Conservation (phyloP, 371 early-diverging fungal species). For the Mortierella sp. region DNA sequence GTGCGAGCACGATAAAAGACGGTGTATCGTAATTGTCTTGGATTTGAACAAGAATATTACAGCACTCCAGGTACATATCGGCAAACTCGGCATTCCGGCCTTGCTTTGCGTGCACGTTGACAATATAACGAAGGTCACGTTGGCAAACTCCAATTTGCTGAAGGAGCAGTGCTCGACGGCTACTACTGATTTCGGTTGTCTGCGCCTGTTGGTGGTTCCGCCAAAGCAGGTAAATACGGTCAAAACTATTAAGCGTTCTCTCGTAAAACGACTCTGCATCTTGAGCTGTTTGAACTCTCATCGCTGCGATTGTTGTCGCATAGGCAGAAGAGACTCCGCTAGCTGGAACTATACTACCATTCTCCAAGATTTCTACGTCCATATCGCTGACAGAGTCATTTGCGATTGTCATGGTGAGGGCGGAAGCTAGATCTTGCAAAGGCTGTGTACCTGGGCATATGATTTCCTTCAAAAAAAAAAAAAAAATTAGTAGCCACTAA, state of each 20-base stretch:
- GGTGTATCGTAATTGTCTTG: conserved; percentile 61
- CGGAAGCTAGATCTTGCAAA: conserved; percentile 43
- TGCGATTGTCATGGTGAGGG: conserved; percentile 46
- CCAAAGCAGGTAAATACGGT: conserved; percentile 28
- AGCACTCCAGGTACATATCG: conserved; percentile 66
- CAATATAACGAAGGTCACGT: conserved; percentile 62
- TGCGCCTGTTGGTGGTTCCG: conserved; percentile 9
- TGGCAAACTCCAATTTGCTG: conserved; percentile 43
- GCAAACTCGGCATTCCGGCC: conserved; percentile 63
- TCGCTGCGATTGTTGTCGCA: conserved; percentile 45
- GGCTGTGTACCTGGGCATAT: conserved; percentile 53
- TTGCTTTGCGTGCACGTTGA: conserved; percentile 58
- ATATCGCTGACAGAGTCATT: conserved; percentile 9
- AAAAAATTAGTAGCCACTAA: neutral
- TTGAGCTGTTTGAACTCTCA: conserved; percentile 46
- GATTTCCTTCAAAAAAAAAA: conserved; percentile 31
- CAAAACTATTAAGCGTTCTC: conserved; percentile 23
- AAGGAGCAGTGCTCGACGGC: conserved; percentile 20
- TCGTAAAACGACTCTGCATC: conserved; percentile 53
- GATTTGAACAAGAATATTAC: conserved; percentile 51
- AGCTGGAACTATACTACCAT: neutral
- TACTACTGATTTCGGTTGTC: neutral
- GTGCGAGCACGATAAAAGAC: conserved; percentile 60
- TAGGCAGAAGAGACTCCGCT: conserved; percentile 37
- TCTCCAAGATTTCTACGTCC: conserved; percentile 5